Evolutionary conservation across 768 basidiomycete genomes (phyloP), one percentile per base, ranked within the genome.

Genomic region (Glaciozyma martinii): DNA sequence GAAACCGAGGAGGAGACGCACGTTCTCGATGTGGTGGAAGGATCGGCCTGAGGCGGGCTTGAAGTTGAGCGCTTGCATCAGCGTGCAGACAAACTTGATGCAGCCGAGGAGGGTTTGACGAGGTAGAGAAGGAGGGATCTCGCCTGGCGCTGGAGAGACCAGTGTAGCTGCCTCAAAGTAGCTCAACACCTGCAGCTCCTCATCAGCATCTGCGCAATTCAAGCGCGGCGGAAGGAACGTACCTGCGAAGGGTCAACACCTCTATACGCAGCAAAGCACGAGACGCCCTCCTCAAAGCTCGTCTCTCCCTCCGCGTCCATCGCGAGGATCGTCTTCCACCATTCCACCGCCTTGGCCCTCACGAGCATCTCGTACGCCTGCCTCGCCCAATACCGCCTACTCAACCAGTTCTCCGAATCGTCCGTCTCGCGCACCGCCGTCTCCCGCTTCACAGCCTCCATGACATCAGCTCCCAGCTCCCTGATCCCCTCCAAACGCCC

Each of bases 11-110:
- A 40, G 15, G 37, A 40, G 37, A 40, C 37, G 37, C 37, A 40
- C 37, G 49, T 66, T 65, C 27, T 59, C 54, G 46, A 69, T 54
- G 30, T 62, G 32, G 37, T 69, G 67, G 37, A 62, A 69, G 4
- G 29, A 16, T 1, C 58, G 61, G 2, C 33, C 40, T 0, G 15
- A 3, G 0, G 54, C 54, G 7, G 59, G 47, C 23, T 21, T 42
- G 42, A 69, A n/a, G 3, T 50, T 10, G 61, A 54, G 19, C 23
- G 6, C 9, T 27, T 4, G n/a, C 58, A 58, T 2, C 40, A 10
- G 2, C 47, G 60, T 0, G 53, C 30, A 1, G 46, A 40, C 6
- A 33, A 16, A 23, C 23, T 58, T 56, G 19, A 46, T 15, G 1
- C 43, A 52, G 52, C 59, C 50, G n/a, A 64, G 57, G 1, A 19